These are phyloP conservation scores for Candida multigemmis DNA, from an alignment of 805 yeast species.

Conservation along the genomic window DNA sequence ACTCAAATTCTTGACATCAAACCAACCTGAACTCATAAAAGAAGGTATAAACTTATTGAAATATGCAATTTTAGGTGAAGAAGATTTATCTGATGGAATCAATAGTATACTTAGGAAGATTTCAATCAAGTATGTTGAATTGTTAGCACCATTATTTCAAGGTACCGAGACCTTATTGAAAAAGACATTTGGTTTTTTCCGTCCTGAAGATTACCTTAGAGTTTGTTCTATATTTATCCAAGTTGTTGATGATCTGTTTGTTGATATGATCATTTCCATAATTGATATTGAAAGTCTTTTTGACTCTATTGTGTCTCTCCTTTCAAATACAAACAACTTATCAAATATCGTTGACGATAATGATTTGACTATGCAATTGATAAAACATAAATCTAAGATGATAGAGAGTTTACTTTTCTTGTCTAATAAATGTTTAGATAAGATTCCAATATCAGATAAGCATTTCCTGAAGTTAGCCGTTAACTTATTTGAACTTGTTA, in stretches of 20 bases:
- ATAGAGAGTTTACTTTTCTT: conserved; percentile 17
- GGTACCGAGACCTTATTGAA: conserved; percentile 14
- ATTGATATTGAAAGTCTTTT: conserved; percentile 19
- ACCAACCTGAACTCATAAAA: conserved; percentile 14
- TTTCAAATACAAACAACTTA: conserved; percentile 21
- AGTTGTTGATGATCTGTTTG: conserved; percentile 10
- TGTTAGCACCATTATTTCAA: conserved; percentile 22
- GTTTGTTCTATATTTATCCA: conserved; percentile 15
- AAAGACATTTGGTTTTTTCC: conserved; percentile 15
- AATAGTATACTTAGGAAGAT: conserved; percentile 12
- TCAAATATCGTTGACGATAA: conserved; percentile 19
- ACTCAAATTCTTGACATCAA: conserved; percentile 23
- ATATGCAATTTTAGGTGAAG: conserved; percentile 28
- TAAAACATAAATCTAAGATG: conserved; percentile 20
- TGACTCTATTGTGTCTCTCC: conserved; percentile 14
- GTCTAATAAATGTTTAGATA: conserved; percentile 14
- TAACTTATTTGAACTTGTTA: conserved; percentile 21
- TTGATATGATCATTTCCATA: conserved; percentile 12
- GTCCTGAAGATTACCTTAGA: conserved; percentile 26
- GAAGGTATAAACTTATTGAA: conserved; percentile 30
- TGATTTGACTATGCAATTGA: conserved; percentile 26
- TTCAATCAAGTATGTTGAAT: conserved; percentile 18
- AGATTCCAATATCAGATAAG: conserved; percentile 25
- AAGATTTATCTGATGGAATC: conserved; percentile 18
- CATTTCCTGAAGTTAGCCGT: conserved; percentile 14